A percentile compares a stretch with the other conserved stretches of the same genome.
phyloP scores from a whole-genome alignment of 1,139 yeast genomes.

The Debaryomyces udenii region DNA sequence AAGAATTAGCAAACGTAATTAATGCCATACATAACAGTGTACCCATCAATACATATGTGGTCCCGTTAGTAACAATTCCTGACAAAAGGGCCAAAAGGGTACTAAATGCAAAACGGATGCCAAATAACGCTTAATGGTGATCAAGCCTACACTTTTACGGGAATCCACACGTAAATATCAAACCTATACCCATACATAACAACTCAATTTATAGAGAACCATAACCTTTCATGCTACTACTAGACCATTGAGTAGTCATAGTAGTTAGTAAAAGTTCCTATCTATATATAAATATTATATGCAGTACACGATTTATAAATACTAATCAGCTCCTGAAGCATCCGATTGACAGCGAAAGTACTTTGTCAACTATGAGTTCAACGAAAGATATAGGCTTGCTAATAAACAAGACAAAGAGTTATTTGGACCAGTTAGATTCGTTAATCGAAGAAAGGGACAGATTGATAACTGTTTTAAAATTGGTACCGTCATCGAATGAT shows the following conservation, averaged over 20 bases:
- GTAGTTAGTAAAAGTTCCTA: too few relatives aligned
- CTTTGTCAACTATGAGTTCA: conserved; percentile 8
- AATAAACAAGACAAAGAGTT: conserved; percentile 18
- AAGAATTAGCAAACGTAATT: background rate
- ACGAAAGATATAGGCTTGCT: conserved; percentile 20
- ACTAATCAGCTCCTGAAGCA: background rate
- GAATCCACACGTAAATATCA: too few relatives aligned
- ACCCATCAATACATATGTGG: conserved; percentile 10
- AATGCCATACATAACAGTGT: conserved; percentile 2
- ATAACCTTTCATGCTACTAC: too few relatives aligned
- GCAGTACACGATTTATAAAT: conserved; percentile 5
- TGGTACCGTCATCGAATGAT: conserved; percentile 56
- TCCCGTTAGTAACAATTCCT: background rate
- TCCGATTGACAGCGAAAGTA: too few relatives aligned
- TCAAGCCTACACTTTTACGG: too few relatives aligned
- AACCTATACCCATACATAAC: too few relatives aligned
- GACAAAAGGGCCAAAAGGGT: background rate
- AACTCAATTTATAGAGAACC: too few relatives aligned
- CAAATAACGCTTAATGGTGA: too few relatives aligned
- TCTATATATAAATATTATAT: background rate
- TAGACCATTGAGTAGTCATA: too few relatives aligned
- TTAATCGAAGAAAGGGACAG: conserved; percentile 55
- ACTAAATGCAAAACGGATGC: background rate
- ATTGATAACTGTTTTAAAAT: conserved; percentile 41
- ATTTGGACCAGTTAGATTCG: conserved; percentile 41